Evolutionary conservation across 352 stramenopile genomes (phyloP).

Genomic region (Pythium coloratum): DNA sequence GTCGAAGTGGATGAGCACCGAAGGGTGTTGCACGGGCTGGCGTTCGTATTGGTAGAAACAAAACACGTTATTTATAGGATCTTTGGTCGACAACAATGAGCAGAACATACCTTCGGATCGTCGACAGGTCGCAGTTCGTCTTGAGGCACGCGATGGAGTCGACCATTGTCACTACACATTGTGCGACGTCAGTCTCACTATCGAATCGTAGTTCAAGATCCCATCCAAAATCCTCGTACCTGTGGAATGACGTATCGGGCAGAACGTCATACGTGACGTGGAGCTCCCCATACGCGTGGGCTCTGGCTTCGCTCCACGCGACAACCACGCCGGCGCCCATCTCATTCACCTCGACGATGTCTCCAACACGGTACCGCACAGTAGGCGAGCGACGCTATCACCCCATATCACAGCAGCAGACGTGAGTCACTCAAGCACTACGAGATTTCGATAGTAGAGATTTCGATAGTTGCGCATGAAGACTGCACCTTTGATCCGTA

Average conservation of each 20-base stretch:
- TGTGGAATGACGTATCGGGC: conserved; percentile 51
- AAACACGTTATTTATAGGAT: neutral
- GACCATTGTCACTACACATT: conserved; percentile 47
- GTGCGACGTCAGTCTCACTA: neutral
- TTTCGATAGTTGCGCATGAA: neutral
- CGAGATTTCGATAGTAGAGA: neutral
- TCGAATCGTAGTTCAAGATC: neutral
- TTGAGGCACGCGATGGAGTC: conserved; percentile 61
- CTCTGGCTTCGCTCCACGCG: conserved; percentile 45
- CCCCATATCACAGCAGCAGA: too few relatives aligned
- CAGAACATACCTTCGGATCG: conserved; percentile 37
- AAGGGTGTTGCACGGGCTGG: conserved; percentile 61
- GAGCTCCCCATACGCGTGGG: conserved; percentile 37
- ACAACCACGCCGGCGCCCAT: conserved; percentile 62
- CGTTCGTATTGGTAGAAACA: neutral
- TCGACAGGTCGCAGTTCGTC: conserved; percentile 44
- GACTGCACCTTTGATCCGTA: conserved; percentile 53
- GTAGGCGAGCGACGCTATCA: conserved; percentile 45
- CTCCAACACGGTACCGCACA: conserved; percentile 62
- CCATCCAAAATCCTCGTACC: conserved; percentile 22
- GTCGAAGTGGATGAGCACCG: conserved; percentile 78
- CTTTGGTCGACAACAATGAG: neutral
- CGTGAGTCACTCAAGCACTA: too few relatives aligned
- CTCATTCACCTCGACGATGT: conserved; percentile 63
- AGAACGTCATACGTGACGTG: conserved; percentile 72